Base-by-base conservation (phyloP, 2,329 filamentous ascomycete species). In the Aspergillus arachidicola region DNA sequence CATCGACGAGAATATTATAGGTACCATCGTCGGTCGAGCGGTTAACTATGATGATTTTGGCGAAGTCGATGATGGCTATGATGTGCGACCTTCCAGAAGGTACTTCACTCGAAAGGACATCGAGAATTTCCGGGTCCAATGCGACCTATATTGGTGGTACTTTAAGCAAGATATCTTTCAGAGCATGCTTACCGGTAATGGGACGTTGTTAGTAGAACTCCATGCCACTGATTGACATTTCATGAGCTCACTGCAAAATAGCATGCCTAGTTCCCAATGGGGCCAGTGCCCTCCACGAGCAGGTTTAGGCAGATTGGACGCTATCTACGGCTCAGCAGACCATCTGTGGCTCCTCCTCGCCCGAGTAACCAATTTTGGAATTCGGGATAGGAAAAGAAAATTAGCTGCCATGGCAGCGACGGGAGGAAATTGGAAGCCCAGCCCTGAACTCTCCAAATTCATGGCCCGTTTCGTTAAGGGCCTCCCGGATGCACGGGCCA, bases 81-180 rank as follows among this genome's bases (percentile, higher is more conserved):
- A 59, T 19, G 58, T 19, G 48, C 48, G 62, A 21, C 38, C 64
- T 16, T 66, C 65, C 68, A 76, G 68, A 69, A 78, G 58, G 71
- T 66, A 77, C 59, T 80, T 82, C 34, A 78, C 79, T 11, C 73
- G 75, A 19, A 81, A 82, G 65, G 94, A 98, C 64, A 84, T 96
- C 55, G 89, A 92, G 65, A 89, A 86, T 46, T 96, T 91, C 72
- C 91, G 95, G 71, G 89, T 91, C 19, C 83, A 95, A 45, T 88
- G 91, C 67, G 95, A 98, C 78, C 80, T 98, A 6, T 96, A 91
- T 74, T 99, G 94, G 94, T 97, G 93, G 91, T 97, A 94, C 75
- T 90, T 87, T 71, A 96, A 97, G 77, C 95, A 97, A 82, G 95
- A 98, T 75, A 88, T 91, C 10, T 96, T 94, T 70, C 94, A 97